Percentiles rank a stretch among this genome's conserved stretches.
Conservation (phyloP, 1,139 yeast species). For the Meyerozyma guilliermondii region DNA sequence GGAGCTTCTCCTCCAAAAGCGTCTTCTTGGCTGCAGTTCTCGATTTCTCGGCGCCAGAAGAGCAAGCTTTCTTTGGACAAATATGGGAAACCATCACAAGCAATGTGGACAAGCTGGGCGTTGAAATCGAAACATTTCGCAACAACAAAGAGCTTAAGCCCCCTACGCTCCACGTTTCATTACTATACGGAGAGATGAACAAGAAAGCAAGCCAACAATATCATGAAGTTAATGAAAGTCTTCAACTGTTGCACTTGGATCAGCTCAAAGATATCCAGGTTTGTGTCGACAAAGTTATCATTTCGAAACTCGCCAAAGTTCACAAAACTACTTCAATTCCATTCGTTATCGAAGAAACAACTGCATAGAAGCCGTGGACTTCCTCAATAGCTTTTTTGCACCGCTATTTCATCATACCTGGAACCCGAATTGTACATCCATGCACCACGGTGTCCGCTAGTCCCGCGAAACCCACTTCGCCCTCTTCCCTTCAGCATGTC, state of each 20-base stretch:
- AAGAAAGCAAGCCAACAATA: conserved; percentile 1
- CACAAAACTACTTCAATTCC: not conserved
- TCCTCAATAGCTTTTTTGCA: too few relatives aligned
- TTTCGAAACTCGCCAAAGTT: not conserved
- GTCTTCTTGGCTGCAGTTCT: conserved; percentile 10
- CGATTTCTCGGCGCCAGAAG: conserved; percentile 1
- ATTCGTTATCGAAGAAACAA: not conserved
- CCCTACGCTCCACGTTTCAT: conserved; percentile 8
- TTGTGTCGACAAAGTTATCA: conserved; percentile 1
- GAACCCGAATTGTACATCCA: not conserved
- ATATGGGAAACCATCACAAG: conserved; percentile 6
- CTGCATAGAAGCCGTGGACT: not conserved
- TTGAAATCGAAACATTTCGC: not conserved
- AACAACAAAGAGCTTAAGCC: not conserved
- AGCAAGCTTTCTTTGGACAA: conserved; percentile 4
- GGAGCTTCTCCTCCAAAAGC: conserved; percentile 3
- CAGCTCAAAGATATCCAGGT: conserved; percentile 5
- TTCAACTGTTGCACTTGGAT: conserved; percentile 3
- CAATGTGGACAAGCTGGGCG: conserved; percentile 6
- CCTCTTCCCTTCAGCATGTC: conserved; percentile 12
- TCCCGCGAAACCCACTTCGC: not conserved
- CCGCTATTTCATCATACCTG: not conserved
- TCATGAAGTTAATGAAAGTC: conserved; percentile 2
- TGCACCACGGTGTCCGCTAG: not conserved
- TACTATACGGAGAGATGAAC: conserved; percentile 6